These are phyloP conservation scores for Juglanconis juglandina DNA, from an alignment of 2,329 filamentous ascomycete species.

Conservation along the genomic window DNA sequence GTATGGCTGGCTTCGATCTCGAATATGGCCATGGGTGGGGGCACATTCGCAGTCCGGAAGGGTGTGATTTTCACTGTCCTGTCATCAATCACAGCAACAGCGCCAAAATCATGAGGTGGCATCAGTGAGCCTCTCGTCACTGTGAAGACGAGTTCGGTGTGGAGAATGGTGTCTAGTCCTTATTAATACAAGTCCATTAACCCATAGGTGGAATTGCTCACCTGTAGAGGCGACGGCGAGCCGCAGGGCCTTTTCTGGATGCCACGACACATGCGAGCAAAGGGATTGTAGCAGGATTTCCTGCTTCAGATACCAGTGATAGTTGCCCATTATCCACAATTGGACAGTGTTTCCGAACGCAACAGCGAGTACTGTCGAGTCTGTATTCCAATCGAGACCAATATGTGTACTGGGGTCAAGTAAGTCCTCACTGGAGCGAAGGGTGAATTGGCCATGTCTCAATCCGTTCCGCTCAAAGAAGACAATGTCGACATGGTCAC, in stretches of 20 bases:
- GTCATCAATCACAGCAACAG: constrained; percentile 83
- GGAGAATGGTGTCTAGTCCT: constrained; percentile 40
- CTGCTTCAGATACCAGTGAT: constrained; percentile 97
- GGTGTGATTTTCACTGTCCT: constrained; percentile 77
- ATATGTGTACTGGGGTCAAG: constrained; percentile 56
- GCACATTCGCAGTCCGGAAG: constrained; percentile 77
- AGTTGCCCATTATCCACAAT: constrained; percentile 95
- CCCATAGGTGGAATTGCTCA: constrained; percentile 24
- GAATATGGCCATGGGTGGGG: constrained; percentile 86
- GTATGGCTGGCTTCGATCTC: constrained; percentile 63
- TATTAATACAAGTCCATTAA: neutral
- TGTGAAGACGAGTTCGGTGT: constrained; percentile 66
- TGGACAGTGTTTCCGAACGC: constrained; percentile 72
- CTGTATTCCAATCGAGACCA: constrained; percentile 78
- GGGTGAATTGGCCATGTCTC: constrained; percentile 88
- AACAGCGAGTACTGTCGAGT: constrained; percentile 89
- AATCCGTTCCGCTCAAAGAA: constrained; percentile 98
- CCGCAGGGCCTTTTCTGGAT: constrained; percentile 77
- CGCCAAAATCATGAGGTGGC: constrained; percentile 72
- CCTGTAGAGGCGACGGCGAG: constrained; percentile 54
- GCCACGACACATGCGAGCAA: constrained; percentile 60
- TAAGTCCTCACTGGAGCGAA: constrained; percentile 63
- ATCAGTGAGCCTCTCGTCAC: constrained; percentile 65
- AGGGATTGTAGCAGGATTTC: constrained; percentile 56
- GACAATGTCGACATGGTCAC: constrained; percentile 71